phyloP scores from a whole-genome alignment of 2,329 filamentous ascomycete genomes.

The Seiridium cupressi region DNA sequence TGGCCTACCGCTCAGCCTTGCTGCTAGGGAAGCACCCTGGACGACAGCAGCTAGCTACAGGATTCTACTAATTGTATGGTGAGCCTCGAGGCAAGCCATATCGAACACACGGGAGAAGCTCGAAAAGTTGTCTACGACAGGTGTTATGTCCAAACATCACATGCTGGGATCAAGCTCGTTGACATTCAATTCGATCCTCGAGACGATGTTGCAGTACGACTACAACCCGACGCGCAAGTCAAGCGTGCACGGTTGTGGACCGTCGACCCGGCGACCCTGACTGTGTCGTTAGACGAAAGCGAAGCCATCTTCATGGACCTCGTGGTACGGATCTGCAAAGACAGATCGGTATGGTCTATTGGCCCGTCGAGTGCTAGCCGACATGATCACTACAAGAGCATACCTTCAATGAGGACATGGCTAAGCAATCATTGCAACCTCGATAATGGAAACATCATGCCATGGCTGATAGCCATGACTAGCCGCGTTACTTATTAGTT shows the following conservation, averaged over 20 bases:
- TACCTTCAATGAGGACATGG: too few relatives aligned
- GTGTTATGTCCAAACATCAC: not conserved
- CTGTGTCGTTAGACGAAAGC: not conserved
- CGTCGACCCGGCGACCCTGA: not conserved
- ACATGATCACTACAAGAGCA: not conserved
- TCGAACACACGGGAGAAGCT: not conserved
- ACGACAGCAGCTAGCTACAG: not conserved
- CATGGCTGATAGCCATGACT: too few relatives aligned
- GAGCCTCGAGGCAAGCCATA: not conserved
- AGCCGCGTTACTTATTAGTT: too few relatives aligned
- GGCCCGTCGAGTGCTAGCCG: not conserved
- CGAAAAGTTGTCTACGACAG: not conserved
- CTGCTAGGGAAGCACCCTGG: not conserved
- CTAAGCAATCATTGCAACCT: too few relatives aligned
- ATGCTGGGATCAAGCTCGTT: not conserved
- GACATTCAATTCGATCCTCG: not conserved
- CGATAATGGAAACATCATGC: too few relatives aligned
- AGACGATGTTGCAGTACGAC: not conserved
- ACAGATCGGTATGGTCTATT: not conserved
- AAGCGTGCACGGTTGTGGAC: not conserved
- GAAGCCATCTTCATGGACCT: not conserved
- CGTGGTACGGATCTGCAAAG: not conserved
- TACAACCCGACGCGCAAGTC: too few relatives aligned
- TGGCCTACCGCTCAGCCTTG: not conserved
- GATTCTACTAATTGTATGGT: not conserved